Conservation (phyloP, 1,139 yeast genomes). For the Magnusiomyces ingens region DNA sequence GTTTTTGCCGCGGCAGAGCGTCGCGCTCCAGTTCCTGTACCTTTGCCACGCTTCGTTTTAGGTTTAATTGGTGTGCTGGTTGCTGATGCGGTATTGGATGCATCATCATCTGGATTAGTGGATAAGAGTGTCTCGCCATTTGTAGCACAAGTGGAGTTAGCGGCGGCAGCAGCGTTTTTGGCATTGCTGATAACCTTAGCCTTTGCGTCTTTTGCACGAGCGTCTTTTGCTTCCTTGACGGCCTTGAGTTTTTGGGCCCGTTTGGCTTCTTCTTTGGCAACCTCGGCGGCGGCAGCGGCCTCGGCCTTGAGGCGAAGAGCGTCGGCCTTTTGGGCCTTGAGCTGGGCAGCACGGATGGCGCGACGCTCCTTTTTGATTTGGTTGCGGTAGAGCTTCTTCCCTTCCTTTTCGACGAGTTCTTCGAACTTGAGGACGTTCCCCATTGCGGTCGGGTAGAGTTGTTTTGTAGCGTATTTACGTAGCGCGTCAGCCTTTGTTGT, state of each 20-base stretch:
- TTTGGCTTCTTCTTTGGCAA: conserved; percentile 4
- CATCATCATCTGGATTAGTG: no score
- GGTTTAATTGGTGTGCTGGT: not conserved
- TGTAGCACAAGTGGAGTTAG: no score
- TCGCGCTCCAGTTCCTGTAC: not conserved
- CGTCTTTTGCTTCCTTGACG: conserved; percentile 3
- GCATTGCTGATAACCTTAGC: not conserved
- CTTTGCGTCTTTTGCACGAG: conserved; percentile 1
- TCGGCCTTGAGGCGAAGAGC: conserved; percentile 10
- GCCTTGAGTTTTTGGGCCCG: not conserved
- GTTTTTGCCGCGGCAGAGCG: not conserved
- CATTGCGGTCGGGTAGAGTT: conserved; percentile 24
- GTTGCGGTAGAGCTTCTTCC: conserved; percentile 13
- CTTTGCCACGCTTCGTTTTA: not conserved
- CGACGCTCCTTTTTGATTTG: conserved; percentile 12
- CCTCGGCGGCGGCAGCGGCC: conserved; percentile 21
- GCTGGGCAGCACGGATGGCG: conserved; percentile 14
- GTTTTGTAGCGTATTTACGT: conserved; percentile 23
- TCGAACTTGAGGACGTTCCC: conserved; percentile 21
- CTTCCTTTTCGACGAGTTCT: conserved; percentile 20
- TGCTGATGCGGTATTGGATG: no score
- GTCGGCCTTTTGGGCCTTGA: conserved; percentile 11
- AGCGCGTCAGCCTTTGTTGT: conserved; percentile 19
- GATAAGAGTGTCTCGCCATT: no score
- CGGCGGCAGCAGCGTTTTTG: not conserved